Percentiles rank a stretch among this genome's conserved stretches.
Evolutionary conservation across 1,284 basidiomycete species (phyloP).

Genomic region (Rhizopogon hawkerae): DNA sequence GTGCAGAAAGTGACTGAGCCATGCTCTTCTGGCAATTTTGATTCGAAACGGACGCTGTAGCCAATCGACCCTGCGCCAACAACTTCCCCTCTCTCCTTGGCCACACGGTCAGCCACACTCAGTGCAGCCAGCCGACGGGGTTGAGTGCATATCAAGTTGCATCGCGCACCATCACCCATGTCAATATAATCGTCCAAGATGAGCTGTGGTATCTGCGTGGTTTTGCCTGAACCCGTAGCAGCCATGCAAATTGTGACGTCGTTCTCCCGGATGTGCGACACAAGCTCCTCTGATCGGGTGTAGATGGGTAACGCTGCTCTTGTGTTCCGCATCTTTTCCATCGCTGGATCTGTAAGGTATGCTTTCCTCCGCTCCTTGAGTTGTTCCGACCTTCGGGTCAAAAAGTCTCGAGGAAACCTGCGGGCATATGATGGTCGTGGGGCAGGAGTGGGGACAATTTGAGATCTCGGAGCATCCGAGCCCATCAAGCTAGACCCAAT

Average conservation of each 20-base stretch:
- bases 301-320: slow-evolving; percentile 71
- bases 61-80: slow-evolving; percentile 71
- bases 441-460: slow-evolving; percentile 2
- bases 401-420: slow-evolving; percentile 12
- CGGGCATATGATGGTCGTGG: slow-evolving; percentile 13
- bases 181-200: slow-evolving; percentile 83
- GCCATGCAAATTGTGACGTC: slow-evolving; percentile 93
- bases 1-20: slow-evolving; percentile 93
- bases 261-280: slow-evolving; percentile 68
- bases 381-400: slow-evolving; percentile 48
- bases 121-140: slow-evolving; percentile 90
- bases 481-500: slow-evolving; percentile 18
- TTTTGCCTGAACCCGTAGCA: slow-evolving; percentile 93
- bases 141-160: slow-evolving; percentile 93
- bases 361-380: slow-evolving; percentile 48
- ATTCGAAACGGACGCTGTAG: slow-evolving; percentile 91
- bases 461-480: slow-evolving; percentile 8
- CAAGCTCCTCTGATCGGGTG: slow-evolving; percentile 54
- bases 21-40: slow-evolving; percentile 71
- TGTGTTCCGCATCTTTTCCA: slow-evolving; percentile 62
- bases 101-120: slow-evolving; percentile 87
- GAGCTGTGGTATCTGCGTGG: slow-evolving; percentile 91
- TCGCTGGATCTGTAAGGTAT: slow-evolving; percentile 57
- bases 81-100: slow-evolving; percentile 78
- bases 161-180: slow-evolving; percentile 70